Base-by-base conservation (phyloP, 352 stramenopile genomes). In the Pythium vanterpoolii region DNA sequence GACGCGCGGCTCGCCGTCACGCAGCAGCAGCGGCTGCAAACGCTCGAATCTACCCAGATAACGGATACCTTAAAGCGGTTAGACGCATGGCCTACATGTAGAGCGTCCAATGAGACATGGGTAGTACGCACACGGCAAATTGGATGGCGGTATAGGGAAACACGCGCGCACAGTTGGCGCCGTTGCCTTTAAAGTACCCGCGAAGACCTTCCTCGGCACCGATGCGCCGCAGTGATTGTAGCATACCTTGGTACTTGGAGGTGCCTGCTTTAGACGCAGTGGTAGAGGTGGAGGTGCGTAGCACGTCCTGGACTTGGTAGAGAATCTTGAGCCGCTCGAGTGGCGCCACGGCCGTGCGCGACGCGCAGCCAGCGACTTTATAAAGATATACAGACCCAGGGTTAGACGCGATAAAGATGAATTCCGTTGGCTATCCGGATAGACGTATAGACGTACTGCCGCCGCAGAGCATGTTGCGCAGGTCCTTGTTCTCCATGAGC, bases 321-420 rank as follows among this genome's bases (percentile, higher is more conserved):
- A 90, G 65, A 64, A 93, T 93, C 64, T 91, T 93, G 46, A 91
- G 72, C 9, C 83, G 74, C 66, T 93, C 81, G 26, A 90, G 70
- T 7, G 79, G 83, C 34, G 82, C 82, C 18, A 91, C 82, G 16
- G 77, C 74, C 49, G 79, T 87, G 49, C 82, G 82, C 5, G 79
- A 91, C 27, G 74, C 60, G 49, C 82, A 91, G 13, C 79, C 79
- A 51, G 82, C 82, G 56, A 91, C 79, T 91, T 33, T 8, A 51
- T 4, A 13, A 18, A 33, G 2, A 38, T 4, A 47, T 7, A 55
- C 3, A 28, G n/a, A 34, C 9, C 38, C 2, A 10, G 27, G 0
- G 39, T 39, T 36, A 57, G 26, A 48, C 21, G 44, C n/a, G 5
- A 4, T 10, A 18, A 3, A n/a, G 4, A 27, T 13, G 46, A 45